Evolutionary conservation across 306 rosid genomes (phyloP), one percentile per base, ranked within the genome.

Genomic region (Quillaja saponaria): DNA sequence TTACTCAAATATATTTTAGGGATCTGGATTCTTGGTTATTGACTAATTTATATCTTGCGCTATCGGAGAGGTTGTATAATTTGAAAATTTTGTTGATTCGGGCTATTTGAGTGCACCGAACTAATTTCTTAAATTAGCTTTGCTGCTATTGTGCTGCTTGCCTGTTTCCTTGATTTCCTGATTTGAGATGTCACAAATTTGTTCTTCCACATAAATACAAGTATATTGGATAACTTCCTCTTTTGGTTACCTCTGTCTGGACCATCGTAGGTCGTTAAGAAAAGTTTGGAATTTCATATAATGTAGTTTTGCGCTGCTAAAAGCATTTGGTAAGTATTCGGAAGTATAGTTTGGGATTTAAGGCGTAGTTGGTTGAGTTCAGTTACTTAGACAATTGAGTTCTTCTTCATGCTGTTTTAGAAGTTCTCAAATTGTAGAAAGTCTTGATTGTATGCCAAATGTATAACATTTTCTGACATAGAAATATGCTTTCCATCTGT

Each of bases 401-500:
- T 47, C 34, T 8, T 49, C 46, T 15, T 46, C 8, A 10, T 17
- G 33, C 17, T 45, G 47, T 18, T 20, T 34, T 48, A 47, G 52
- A 11, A 37, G 3, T 8, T 11, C 35, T 16, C 35, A 2, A 5
- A 21, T n/a, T 28, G 38, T 39, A 37, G 39, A 15, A 31, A 8
- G 14, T 40, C 38, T 14, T 34, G 44, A 55, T 55, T 20, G 15
- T 37, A 20, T 55, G 7, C 14, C 58, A 13, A 53, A 25, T 20
- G 12, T 28, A 11, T 51, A 4, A 25, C 31, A 25, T 51, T 4
- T 19, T 13, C 1, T 42, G 17, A 1, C 8, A 18, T 6, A 3
- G 10, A 16, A 20, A 17, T 13, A 40, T 40, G 61, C 21, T 41
- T 49, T 46, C 45, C n/a, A 54, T 38, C 58, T 69, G 49, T 51